A percentile compares a stretch with the other conserved stretches of the same genome.
Conservation (phyloP, 2,329 filamentous ascomycete genomes). For the Endocalyx cinctus region DNA sequence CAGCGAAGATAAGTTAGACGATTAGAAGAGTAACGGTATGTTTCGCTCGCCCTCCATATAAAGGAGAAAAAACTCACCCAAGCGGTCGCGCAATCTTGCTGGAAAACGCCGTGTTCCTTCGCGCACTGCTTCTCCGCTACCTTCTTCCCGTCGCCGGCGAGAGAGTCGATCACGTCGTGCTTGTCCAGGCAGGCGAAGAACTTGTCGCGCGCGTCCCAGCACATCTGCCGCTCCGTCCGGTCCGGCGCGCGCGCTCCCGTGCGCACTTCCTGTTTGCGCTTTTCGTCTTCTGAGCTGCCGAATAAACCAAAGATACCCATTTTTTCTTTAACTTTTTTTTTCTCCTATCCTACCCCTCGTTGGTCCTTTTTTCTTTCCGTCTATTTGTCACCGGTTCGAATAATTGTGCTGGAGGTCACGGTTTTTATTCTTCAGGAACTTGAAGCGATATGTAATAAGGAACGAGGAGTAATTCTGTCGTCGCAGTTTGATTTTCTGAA, state of each 20-base stretch:
- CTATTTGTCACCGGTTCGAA: too few relatives aligned
- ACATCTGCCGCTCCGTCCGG: constrained; percentile 72
- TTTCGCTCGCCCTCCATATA: too few relatives aligned
- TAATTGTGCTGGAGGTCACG: too few relatives aligned
- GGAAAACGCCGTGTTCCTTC: constrained; percentile 62
- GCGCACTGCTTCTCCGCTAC: constrained; percentile 52
- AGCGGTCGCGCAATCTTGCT: constrained; percentile 78
- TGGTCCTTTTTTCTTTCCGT: too few relatives aligned
- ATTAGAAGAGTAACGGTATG: too few relatives aligned
- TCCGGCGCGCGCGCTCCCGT: constrained; percentile 70
- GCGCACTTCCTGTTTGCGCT: constrained; percentile 51
- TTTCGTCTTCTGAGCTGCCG: constrained; percentile 34
- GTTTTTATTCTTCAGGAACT: too few relatives aligned
- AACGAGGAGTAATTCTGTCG: too few relatives aligned
- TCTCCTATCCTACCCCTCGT: too few relatives aligned
- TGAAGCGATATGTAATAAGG: too few relatives aligned
- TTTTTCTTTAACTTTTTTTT: too few relatives aligned
- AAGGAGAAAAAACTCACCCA: constrained; percentile 89
- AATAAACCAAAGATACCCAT: constrained; percentile 48
- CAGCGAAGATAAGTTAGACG: constrained; percentile 4
- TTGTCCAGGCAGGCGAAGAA: constrained; percentile 88
- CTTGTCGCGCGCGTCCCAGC: constrained; percentile 84
- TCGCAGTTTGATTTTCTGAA: too few relatives aligned
- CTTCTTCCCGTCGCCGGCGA: constrained; percentile 50
- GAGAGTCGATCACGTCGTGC: constrained; percentile 73